Base-by-base conservation (phyloP, 176 grass and related monocot species). In the Triticum turgidum region DNA sequence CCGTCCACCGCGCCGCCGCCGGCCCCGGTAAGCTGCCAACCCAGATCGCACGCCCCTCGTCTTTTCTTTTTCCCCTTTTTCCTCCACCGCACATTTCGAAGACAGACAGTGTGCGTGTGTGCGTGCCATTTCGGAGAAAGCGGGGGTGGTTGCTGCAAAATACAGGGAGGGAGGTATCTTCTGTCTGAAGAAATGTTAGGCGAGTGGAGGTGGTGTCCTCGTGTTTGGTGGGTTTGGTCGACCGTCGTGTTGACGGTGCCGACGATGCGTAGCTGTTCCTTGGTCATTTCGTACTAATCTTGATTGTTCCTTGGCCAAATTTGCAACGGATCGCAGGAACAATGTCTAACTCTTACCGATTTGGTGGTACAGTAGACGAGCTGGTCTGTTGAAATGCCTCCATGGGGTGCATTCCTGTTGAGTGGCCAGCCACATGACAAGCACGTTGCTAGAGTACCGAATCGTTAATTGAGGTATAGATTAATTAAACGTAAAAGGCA, bases 1-100 rank as follows among this genome's bases (percentile, higher is more conserved):
- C 93, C 86, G 77, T 95, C 51, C 77, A 92, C 86, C 51, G 66
- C 54, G 93, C 76, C 25, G 79, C 86, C 81, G 78, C 90, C 44
- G 49, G 76, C 10, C 30, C 71, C 6, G 93, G 93, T 92, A 81
- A 89, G 76, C 77, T 15, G 6, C 44, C 0, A 83, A 9, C 1
- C 74, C 4, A 87, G 73, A 79, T 67, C 80, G 21, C 73, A 2
- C 66, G 56, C 56, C 1, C 56, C 56, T 21, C 20, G 13, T 22
- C 44, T 51, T 51, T 51, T 5, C 49, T 14, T 17, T 52, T 17
- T 2, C 4, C 13, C 47, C 0, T 18, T 38, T 65, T 64, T 10
- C 35, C 12, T 6, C 24, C 27, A 11, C 59, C 58, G 11, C 6
- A 24, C 22, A 30, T 74, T 51, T 9, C 25, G 41, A 3, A 12